Base-by-base conservation (phyloP, 2,329 filamentous ascomycete genomes). In the Corniculantispora saksenae region DNA sequence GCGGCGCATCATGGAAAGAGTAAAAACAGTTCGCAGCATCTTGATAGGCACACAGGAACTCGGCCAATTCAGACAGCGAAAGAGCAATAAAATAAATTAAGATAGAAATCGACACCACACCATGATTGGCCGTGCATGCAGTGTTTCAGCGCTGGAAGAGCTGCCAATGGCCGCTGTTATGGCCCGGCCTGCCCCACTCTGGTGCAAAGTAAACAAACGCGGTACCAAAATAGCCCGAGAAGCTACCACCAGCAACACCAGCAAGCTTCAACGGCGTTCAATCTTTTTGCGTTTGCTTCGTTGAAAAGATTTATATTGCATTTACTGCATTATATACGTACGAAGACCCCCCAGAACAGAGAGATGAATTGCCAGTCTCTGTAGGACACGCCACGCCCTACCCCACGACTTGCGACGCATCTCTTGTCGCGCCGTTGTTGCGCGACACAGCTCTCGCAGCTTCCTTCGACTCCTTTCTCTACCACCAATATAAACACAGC, bases 141-240 rank as follows among this genome's bases (percentile, higher is more conserved):
- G 27, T 55, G 38, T 54, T 56, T 55, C 38, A 56, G 40, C 27
- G 27, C 45, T 23, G 12, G 45, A 27, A 21, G 32, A 45, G 48
- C n/a, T 48, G 35, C 6, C 9, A 43, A 13, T 43, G 48, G 59
- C 38, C 59, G 48, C 40, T 63, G 27, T 62, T 48, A 38, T 48
- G 43, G 54, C 43, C 51, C 21, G n/a, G 47, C 6, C 60, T 17
- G 54, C 66, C 67, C 67, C 67, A 68, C 67, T 56, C 29, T 45
- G 40, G 27, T 61, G 63, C 62, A 68, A 72, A 71, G 73, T 75
- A 75, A 75, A 75, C 73, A 75, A 75, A 75, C 73, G 71, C 71
- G 71, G 55, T 68, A 47, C 59, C 61, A 40, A 61, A 47, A 51
- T 40, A 19, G 55, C 15, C n/a, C 29, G 25, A 40, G 29, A 32